phyloP scores from a whole-genome alignment of 441 rosid genomes.

The Gossypium laxum region DNA sequence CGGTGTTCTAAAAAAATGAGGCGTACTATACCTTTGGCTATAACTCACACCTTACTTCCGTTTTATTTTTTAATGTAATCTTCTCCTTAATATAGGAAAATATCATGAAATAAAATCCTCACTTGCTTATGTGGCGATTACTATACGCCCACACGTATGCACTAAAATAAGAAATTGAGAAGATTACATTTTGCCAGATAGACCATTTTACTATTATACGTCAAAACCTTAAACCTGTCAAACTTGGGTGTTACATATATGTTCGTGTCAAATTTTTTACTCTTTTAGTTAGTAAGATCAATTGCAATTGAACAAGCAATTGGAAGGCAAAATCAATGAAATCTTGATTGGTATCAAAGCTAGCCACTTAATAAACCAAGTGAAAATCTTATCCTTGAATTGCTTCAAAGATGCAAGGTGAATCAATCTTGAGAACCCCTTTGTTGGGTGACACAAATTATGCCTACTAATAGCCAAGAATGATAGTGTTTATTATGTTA shows the following conservation, averaged over 20 bases:
- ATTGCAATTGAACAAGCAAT: neutral
- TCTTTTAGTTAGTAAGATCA: neutral
- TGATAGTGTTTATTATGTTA: neutral
- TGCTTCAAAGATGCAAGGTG: neutral
- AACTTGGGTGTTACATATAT: neutral
- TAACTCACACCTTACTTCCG: neutral
- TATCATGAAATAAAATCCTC: neutral
- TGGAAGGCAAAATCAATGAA: neutral
- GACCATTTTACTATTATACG: neutral
- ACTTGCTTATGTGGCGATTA: neutral
- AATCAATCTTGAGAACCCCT: neutral
- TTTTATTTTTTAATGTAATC: neutral
- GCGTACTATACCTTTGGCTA: neutral
- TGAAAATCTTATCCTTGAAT: neutral
- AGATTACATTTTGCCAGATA: neutral
- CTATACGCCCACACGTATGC: neutral
- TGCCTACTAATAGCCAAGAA: neutral
- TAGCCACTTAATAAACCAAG: neutral
- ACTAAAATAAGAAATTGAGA: neutral
- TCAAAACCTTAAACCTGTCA: neutral
- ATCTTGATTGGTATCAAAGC: neutral
- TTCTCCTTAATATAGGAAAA: neutral
- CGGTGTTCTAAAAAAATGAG: neutral
- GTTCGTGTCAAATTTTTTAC: neutral
- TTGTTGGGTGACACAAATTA: neutral